phyloP scores from a whole-genome alignment of 1,284 basidiomycete genomes.

The Sporisorium reilianum region DNA sequence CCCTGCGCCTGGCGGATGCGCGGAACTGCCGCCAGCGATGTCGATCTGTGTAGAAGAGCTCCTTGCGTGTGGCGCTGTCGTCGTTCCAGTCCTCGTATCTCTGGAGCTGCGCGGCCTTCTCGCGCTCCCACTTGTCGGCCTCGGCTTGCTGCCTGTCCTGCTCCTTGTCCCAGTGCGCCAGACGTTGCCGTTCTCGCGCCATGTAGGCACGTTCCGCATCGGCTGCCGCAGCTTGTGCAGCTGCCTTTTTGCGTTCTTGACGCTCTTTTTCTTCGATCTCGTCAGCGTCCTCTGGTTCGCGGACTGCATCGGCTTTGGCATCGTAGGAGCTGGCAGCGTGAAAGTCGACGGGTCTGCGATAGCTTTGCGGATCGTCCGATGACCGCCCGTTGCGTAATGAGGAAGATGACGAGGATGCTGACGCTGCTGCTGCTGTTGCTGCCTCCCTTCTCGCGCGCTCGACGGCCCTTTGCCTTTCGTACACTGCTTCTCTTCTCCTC shows the following conservation, averaged over 20 bases:
- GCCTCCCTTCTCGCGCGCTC: conserved; percentile 33
- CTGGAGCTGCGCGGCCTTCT: conserved; percentile 20
- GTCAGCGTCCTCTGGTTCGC: conserved; percentile 54
- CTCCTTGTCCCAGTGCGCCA: conserved; percentile 60
- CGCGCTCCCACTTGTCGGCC: conserved; percentile 33
- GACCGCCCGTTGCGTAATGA: conserved; percentile 22
- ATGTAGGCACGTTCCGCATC: conserved; percentile 49
- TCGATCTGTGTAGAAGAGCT: conserved; percentile 58
- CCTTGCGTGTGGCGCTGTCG: conserved; percentile 27
- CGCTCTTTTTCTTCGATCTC: conserved; percentile 41
- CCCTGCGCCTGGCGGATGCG: conserved; percentile 37
- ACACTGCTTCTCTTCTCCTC: conserved; percentile 57
- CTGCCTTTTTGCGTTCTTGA: conserved; percentile 38
- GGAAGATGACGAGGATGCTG: conserved; percentile 8
- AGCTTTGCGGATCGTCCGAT: conserved; percentile 47
- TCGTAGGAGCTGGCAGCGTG: conserved; percentile 37
- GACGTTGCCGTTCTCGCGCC: conserved; percentile 45
- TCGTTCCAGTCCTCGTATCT: conserved; percentile 49
- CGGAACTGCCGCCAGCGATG: conserved; percentile 60
- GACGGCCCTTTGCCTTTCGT: conserved; percentile 55
- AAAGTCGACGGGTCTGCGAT: conserved; percentile 50
- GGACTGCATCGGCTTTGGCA: conserved; percentile 18
- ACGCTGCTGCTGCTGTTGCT: conserved; percentile 7
- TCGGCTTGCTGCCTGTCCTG: conserved; percentile 33
- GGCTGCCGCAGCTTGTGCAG: conserved; percentile 45